Base-by-base conservation (phyloP, 805 yeast genomes). In the Starmera caribaea region DNA sequence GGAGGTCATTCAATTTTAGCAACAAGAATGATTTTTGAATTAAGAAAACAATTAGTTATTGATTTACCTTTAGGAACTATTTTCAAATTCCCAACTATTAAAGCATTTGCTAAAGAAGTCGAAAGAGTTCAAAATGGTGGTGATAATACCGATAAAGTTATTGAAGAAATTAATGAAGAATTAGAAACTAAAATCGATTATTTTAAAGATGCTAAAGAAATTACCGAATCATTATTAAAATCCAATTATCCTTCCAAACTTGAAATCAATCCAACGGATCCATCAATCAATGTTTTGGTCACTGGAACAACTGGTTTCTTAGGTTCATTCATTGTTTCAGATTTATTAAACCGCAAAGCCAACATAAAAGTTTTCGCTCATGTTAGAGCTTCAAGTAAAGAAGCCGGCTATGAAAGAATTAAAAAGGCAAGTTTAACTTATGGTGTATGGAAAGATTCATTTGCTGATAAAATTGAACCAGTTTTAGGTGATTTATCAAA, bases 1-100 rank as follows among this genome's bases (percentile, higher is more conserved):
- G 99, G 99, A 43, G 99, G 99, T 3, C 99, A 92, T 62, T 90
- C 97, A 1, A 90, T 92, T 52, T 68, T 92, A 46, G 97, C 97
- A 8, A 94, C 99, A 0, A 76, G 94, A 58, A 88, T 92, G 96
- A 90, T 92, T 45, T 92, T 92, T 54, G 89, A 84, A 49, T 73
- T 92, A 50, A 76, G 97, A 58, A 81, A 83, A 65, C 73, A 72
- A 48, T 68, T 89, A 43, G 72, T 76, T 32, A 73, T 89, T 33
- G 95, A 88, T 44, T 67, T 92, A 39, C 97, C 98, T 17, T 68
- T 92, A 45, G 96, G 96, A 4, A 78, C 83, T 7, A 81, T 94
- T 45, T 94, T 89, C 73, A 84, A 83, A 57, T 74, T 77, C 54
- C 97, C 98, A 42, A 86, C 97, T 0, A 73, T 92, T 45, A 74